Conservation (phyloP, 768 basidiomycete genomes). For the Tephrocybe rancida region DNA sequence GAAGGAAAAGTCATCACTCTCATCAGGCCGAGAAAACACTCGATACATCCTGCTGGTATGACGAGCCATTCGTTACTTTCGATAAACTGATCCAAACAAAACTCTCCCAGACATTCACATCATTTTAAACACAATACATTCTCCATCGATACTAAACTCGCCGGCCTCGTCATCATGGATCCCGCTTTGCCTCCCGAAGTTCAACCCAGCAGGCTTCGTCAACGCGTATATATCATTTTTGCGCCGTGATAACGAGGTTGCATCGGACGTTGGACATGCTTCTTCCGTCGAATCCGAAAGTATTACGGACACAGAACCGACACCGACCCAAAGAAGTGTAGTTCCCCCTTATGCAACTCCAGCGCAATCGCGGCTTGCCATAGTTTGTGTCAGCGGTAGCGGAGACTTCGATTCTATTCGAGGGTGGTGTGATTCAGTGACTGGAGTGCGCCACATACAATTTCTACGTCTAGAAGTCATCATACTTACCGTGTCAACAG, state of each 20-base stretch:
- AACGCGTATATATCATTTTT: constrained; percentile 87
- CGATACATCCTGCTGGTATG: constrained; percentile 93
- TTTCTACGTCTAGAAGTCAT: neutral
- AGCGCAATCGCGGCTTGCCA: constrained; percentile 48
- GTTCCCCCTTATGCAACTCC: neutral
- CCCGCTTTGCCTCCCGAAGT: constrained; percentile 94
- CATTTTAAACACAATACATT: constrained; percentile 86
- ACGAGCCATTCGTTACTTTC: constrained; percentile 10
- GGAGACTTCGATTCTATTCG: constrained; percentile 86
- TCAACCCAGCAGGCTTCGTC: constrained; percentile 86
- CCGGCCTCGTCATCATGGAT: constrained; percentile 89
- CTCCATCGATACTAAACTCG: constrained; percentile 77
- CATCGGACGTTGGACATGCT: constrained; percentile 13
- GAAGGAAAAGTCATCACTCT: constrained; percentile 81
- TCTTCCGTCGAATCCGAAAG: constrained; percentile 8
- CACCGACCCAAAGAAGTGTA: constrained; percentile 13
- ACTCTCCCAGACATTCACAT: constrained; percentile 77
- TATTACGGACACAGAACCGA: neutral
- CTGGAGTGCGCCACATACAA: constrained; percentile 48
- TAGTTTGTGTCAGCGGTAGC: constrained; percentile 82
- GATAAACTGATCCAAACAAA: neutral
- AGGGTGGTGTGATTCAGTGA: constrained; percentile 70
- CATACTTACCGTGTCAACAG: constrained; percentile 34
- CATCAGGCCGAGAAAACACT: constrained; percentile 89
- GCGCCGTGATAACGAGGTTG: constrained; percentile 40